phyloP scores from a whole-genome alignment of 768 basidiomycete species.

The Lactarius pseudohatsudake region DNA sequence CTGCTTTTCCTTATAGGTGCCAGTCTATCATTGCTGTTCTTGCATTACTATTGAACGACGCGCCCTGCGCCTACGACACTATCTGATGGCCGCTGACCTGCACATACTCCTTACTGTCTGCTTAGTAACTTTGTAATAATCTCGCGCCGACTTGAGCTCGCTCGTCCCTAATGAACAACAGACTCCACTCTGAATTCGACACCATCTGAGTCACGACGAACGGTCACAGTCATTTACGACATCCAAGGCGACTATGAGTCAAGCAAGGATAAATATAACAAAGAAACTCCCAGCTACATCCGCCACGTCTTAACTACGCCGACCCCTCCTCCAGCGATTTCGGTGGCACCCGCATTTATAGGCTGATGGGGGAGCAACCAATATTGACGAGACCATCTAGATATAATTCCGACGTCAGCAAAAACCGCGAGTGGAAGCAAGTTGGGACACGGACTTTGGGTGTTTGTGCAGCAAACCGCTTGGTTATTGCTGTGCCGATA shows the following conservation, averaged over 20 bases:
- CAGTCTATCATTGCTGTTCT: conserved; percentile 85
- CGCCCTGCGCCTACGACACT: background rate
- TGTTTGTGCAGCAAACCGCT: background rate
- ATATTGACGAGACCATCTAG: background rate
- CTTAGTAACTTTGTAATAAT: background rate
- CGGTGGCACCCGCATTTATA: background rate
- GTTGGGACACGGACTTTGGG: conserved; percentile 6
- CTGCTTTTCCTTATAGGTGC: conserved; percentile 91
- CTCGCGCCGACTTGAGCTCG: background rate
- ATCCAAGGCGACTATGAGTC: background rate
- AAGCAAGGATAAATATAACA: background rate
- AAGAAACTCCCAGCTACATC: background rate
- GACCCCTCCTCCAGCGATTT: background rate
- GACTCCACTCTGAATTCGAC: background rate
- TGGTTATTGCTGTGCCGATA: background rate
- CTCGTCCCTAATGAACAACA: background rate
- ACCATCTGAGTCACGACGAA: background rate
- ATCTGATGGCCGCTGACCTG: background rate
- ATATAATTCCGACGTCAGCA: background rate
- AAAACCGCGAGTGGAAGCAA: background rate
- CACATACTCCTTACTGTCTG: background rate
- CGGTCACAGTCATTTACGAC: background rate
- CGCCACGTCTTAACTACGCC: background rate
- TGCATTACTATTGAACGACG: conserved; percentile 75
- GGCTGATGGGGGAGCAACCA: background rate